phyloP scores from a whole-genome alignment of 2,329 filamentous ascomycete genomes.

The Ploettnerulaceae sp. region DNA sequence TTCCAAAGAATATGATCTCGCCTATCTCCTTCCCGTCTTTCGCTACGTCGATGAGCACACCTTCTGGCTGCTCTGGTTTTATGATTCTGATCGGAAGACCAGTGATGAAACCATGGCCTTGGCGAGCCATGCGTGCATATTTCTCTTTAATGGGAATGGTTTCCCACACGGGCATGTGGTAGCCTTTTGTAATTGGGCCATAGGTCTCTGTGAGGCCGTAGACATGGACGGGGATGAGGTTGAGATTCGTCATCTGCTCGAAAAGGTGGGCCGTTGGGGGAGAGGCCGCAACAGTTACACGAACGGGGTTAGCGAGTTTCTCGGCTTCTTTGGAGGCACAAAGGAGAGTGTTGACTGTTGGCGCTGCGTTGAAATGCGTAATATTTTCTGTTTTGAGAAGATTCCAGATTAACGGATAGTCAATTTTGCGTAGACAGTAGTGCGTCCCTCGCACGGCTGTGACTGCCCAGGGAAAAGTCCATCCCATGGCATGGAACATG shows the following conservation, averaged over 20 bases:
- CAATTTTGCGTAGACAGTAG: conserved; percentile 89
- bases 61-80: conserved; percentile 68
- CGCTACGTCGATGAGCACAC: conserved; percentile 60
- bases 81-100: conserved; percentile 77
- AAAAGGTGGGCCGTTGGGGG: conserved; percentile 89
- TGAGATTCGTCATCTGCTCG: conserved; percentile 77
- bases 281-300: conserved; percentile 87
- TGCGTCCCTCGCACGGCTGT: conserved; percentile 91
- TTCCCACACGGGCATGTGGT: conserved; percentile 84
- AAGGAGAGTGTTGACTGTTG: conserved; percentile 91
- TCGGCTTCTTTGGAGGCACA: conserved; percentile 75
- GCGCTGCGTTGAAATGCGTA: conserved; percentile 93
- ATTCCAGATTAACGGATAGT: conserved; percentile 89
- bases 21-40: conserved; percentile 71
- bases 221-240: conserved; percentile 86
- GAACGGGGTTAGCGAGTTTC: conserved; percentile 63
- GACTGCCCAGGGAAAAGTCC: conserved; percentile 81
- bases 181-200: conserved; percentile 92
- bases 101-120: conserved; percentile 87
- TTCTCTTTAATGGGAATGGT: conserved; percentile 66
- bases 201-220: conserved; percentile 91
- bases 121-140: conserved; percentile 85
- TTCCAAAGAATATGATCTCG: conserved; percentile 82
- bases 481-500: conserved; percentile 69
- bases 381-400: conserved; percentile 80